A percentile compares a stretch with the other conserved stretches of the same genome.
These are phyloP conservation scores for Tritrichomonas foetus DNA, from an alignment of 208 protist species.

Conservation along the genomic window DNA sequence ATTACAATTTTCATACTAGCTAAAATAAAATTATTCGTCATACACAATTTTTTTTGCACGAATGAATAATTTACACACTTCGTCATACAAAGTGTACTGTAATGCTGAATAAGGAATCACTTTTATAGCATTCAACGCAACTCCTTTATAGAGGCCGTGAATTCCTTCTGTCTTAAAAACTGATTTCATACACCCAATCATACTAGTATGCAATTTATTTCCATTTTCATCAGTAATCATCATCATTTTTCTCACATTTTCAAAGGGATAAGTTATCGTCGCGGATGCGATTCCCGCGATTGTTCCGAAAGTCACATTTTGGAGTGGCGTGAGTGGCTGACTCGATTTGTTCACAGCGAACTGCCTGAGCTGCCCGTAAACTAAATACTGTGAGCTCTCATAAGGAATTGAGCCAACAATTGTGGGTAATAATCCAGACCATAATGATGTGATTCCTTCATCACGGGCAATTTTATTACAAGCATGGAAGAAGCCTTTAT, in stretches of 20 bases:
- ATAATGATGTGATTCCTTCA: neutral
- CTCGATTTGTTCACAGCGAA: too few relatives aligned
- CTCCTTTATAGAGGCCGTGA: neutral
- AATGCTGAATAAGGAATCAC: neutral
- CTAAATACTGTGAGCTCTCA: neutral
- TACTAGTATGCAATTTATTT: neutral
- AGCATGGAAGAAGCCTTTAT: neutral
- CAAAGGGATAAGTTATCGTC: neutral
- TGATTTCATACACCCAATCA: neutral
- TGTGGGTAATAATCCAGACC: neutral
- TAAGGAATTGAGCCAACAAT: neutral
- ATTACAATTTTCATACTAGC: too few relatives aligned
- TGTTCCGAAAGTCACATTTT: neutral
- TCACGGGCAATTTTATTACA: neutral
- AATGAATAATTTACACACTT: neutral
- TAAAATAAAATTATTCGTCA: too few relatives aligned
- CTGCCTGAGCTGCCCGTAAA: neutral
- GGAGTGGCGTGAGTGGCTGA: neutral
- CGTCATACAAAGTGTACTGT: neutral
- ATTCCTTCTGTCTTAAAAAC: neutral
- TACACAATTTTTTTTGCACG: too few relatives aligned
- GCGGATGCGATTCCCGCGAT: neutral
- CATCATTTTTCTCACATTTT: neutral
- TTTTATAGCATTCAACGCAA: neutral
- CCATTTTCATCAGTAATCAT: neutral